Base-by-base conservation (phyloP, 768 basidiomycete genomes). In the Hygrocybe punicea region DNA sequence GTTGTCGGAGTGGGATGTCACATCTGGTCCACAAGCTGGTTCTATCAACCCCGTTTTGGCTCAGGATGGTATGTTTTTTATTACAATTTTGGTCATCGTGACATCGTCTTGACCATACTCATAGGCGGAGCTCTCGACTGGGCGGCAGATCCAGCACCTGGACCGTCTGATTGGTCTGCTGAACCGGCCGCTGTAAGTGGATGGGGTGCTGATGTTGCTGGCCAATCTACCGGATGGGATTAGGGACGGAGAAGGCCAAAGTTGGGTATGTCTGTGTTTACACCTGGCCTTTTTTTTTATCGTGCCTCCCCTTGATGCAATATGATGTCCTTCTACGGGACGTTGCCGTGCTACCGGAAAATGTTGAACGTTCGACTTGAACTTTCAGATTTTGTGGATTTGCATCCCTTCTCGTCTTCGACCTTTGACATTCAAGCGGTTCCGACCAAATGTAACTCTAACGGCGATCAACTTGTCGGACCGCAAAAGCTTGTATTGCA, bases 151-250 rank as follows among this genome's bases (percentile, higher is more conserved):
- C 67, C 78, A 51, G 72, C 80, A 57, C 72, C 76, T 49, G 77
- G 77, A 55, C 71, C 80, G 25, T 77, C 81, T 50, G 93, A 96
- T 78, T 97, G 94, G 94, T 76, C 91, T 65, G 92, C 93, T 58
- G 93, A 94, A 70, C 85, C 92, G 45, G 68, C 81, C 56, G 74
- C 77, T 59, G 73, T 72, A 61, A 73, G 72, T 55, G 75, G 76
- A 62, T 81, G 79, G 79, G 78, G 72, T 51, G n/a, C n/a, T n/a
- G 76, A 76, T 35, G 77, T 76, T 45, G 64, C 72, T 2, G 59
- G 67, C 37, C 63, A 66, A 11, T 49, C 65, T 45, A 49, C 67
- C 35, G 64, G 66, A 45, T 79, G 78, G 78, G 77, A 67, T 53
- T 70, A 69, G 21, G 17, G n/a, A 23, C 23, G 21, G 19, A n/a